Conservation (phyloP, 106 monocot genomes). For the Xerophyta viscosa region DNA sequence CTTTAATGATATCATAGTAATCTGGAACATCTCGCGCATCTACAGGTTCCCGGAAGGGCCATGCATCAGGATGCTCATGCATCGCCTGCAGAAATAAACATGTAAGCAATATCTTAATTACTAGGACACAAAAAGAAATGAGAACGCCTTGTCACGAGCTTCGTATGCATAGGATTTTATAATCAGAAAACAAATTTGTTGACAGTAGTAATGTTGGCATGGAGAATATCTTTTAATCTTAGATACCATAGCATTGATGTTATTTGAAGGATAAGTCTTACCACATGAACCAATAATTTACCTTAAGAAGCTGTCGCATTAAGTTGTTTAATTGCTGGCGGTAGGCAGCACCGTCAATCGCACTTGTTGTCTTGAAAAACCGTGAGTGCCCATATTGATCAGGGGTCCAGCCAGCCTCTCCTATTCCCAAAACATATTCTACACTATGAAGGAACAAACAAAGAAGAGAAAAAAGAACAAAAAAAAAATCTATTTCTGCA, state of each 20-base stretch:
- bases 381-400: slow-evolving; percentile 97
- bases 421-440: slow-evolving; percentile 17
- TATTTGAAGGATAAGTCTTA: no score
- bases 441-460: slow-evolving; percentile 1
- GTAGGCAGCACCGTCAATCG: slow-evolving; percentile 48
- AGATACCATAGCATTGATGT: no score
- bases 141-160: no score
- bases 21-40: slow-evolving; percentile 95
- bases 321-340: slow-evolving; percentile 70
- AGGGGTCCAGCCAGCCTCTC: slow-evolving; percentile 98
- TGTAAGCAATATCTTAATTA: no score
- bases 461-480: background rate
- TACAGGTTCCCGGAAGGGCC: slow-evolving; percentile 98
- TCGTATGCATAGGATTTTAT: no score
- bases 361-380: slow-evolving; percentile 44
- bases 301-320: slow-evolving; percentile 86
- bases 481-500: background rate
- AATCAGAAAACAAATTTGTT: no score
- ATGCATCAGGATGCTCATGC: slow-evolving; percentile 95
- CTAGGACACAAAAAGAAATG: background rate
- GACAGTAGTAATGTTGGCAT: no score
- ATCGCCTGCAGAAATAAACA: slow-evolving; percentile 58
- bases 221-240: no score
- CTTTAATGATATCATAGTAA: slow-evolving; percentile 98
- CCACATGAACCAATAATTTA: slow-evolving; percentile 3